These are phyloP conservation scores for Leccinum fallax DNA, from an alignment of 1,284 basidiomycete genomes.

Conservation along the genomic window DNA sequence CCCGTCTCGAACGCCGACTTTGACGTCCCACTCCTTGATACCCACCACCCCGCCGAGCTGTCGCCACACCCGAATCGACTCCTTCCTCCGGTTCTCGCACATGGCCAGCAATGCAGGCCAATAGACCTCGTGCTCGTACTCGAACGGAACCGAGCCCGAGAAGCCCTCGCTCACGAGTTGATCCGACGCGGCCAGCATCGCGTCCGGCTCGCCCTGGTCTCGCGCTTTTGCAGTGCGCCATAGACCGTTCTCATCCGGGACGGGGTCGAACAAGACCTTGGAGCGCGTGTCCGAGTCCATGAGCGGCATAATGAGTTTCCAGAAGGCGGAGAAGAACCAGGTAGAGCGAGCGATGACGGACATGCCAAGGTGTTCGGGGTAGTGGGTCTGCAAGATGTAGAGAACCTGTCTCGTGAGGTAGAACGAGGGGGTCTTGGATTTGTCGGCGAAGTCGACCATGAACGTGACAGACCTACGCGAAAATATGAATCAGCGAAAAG, in stretches of 20 bases:
- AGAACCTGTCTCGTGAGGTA: slow-evolving; percentile 64
- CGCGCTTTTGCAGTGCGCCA: slow-evolving; percentile 24
- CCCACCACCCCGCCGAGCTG: slow-evolving; percentile 66
- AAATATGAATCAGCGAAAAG: not conserved
- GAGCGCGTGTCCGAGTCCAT: slow-evolving; percentile 77
- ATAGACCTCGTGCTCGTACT: slow-evolving; percentile 73
- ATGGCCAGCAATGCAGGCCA: slow-evolving; percentile 67
- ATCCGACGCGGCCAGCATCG: slow-evolving; percentile 59
- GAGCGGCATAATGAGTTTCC: slow-evolving; percentile 81
- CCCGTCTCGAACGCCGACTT: slow-evolving; percentile 26
- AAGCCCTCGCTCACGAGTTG: slow-evolving; percentile 62
- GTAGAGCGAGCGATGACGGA: slow-evolving; percentile 86
- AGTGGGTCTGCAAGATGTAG: slow-evolving; percentile 84
- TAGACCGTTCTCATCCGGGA: slow-evolving; percentile 23
- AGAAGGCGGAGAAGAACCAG: slow-evolving; percentile 78
- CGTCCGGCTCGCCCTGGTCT: slow-evolving; percentile 36
- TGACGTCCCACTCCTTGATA: slow-evolving; percentile 69
- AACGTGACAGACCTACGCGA: slow-evolving; percentile 60
- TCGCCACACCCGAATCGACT: slow-evolving; percentile 63
- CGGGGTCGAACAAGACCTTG: slow-evolving; percentile 73
- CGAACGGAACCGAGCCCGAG: slow-evolving; percentile 62
- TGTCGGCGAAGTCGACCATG: slow-evolving; percentile 84
- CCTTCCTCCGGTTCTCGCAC: slow-evolving; percentile 51
- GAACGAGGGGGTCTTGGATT: slow-evolving; percentile 75
- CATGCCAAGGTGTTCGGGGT: slow-evolving; percentile 90